phyloP scores from a whole-genome alignment of 371 early-diverging fungal species.

The Aphelidium insulamus region DNA sequence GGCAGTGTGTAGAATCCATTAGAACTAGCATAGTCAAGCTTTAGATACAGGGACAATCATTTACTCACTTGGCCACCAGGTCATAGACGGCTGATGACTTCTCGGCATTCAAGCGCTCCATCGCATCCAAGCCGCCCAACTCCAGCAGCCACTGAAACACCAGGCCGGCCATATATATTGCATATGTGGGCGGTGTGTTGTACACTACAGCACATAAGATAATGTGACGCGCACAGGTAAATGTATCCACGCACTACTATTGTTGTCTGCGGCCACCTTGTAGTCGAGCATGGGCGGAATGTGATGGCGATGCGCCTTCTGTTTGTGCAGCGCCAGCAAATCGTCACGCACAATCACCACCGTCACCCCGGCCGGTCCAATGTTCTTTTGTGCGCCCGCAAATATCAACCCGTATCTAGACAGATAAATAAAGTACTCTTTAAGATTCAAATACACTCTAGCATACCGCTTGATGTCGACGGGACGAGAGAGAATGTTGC shows the following conservation, averaged over 20 bases:
- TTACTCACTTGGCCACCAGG: constrained; percentile 35
- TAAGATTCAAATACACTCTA: no score
- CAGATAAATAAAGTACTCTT: no score
- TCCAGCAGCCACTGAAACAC: constrained; percentile 55
- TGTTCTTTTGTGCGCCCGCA: constrained; percentile 94
- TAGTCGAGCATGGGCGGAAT: constrained; percentile 74
- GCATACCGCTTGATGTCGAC: no score
- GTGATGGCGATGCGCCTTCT: constrained; percentile 15
- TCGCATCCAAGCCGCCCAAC: constrained; percentile 49
- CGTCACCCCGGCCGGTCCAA: constrained; percentile 86
- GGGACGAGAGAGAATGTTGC: constrained; percentile 68
- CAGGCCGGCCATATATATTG: constrained; percentile 76
- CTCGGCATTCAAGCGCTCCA: constrained; percentile 28
- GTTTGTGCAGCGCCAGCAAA: constrained; percentile 28
- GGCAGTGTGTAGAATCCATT: constrained; percentile 35
- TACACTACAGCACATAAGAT: no score
- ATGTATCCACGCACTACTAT: no score
- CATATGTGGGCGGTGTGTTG: constrained; percentile 88
- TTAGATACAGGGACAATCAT: no score
- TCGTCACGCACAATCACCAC: constrained; percentile 77
- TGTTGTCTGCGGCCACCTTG: constrained; percentile 46
- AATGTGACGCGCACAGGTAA: no score
- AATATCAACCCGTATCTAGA: constrained; percentile 62
- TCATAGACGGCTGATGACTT: constrained; percentile 50
- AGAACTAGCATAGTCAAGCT: no score